These are phyloP conservation scores for Grosmannia serpens DNA, from an alignment of 2,329 filamentous ascomycete species.

Conservation along the genomic window DNA sequence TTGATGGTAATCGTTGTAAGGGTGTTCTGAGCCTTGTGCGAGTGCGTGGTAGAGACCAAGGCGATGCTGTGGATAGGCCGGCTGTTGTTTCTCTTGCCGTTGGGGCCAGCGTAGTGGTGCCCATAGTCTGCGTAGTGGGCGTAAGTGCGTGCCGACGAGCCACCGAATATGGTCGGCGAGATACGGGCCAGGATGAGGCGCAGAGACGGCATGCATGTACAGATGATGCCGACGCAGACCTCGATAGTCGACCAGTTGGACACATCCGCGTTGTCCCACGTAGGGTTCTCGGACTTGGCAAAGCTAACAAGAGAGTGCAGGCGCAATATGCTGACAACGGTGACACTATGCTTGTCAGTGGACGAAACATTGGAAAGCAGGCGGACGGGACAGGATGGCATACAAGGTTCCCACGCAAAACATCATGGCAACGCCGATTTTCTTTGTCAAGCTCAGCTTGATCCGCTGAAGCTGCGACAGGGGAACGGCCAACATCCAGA, in stretches of 20 bases:
- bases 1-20: background rate
- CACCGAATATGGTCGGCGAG: conserved; percentile 15
- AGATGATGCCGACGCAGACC: conserved; percentile 23
- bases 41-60: background rate
- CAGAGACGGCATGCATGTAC: conserved; percentile 21
- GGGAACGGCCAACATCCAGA: conserved; percentile 40
- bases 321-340: conserved; percentile 21
- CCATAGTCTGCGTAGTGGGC: conserved; percentile 1
- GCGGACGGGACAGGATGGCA: background rate
- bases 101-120: background rate
- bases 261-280: conserved; percentile 19
- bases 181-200: conserved; percentile 19
- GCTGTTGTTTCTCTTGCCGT: background rate
- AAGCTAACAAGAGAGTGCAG: conserved; percentile 19
- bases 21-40: background rate
- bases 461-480: conserved; percentile 27
- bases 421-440: conserved; percentile 32
- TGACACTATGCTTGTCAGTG: conserved; percentile 15
- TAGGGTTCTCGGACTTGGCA: conserved; percentile 17
- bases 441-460: conserved; percentile 33
- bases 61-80: conserved; percentile 2
- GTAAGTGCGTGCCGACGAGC: background rate
- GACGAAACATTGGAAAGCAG: background rate
- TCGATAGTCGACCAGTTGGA: conserved; percentile 23
- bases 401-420: conserved; percentile 31